These are phyloP conservation scores for Magnusiomyces sp. DNA, from an alignment of 1,139 yeast species.

Conservation along the genomic window DNA sequence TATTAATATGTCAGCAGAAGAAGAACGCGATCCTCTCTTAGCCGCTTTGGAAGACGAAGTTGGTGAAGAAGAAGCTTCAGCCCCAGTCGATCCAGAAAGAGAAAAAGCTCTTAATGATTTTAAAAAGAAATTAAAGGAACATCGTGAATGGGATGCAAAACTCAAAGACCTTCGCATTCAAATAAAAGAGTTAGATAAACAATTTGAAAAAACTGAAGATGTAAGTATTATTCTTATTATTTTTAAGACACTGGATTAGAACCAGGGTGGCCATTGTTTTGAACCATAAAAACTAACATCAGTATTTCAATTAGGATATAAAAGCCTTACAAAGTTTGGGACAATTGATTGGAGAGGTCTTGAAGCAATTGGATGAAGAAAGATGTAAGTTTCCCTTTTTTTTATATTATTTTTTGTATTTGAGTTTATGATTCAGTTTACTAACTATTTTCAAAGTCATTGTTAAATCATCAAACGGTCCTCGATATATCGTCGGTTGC, in stretches of 20 bases:
- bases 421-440: background rate
- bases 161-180: constrained; percentile 76
- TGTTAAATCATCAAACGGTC: constrained; percentile 96
- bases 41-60: constrained; percentile 28
- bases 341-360: constrained; percentile 93
- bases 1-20: constrained; percentile 11
- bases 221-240: constrained; percentile 17
- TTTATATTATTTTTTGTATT: background rate
- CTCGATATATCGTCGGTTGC: constrained; percentile 96
- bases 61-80: constrained; percentile 13
- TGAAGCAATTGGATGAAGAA: constrained; percentile 92
- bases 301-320: constrained; percentile 44
- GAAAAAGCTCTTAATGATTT: constrained; percentile 71
- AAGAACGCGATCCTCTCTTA: constrained; percentile 29
- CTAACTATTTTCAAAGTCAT: constrained; percentile 37
- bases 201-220: constrained; percentile 88
- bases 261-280: background rate
- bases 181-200: constrained; percentile 75
- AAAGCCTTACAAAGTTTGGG: constrained; percentile 97
- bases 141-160: constrained; percentile 90
- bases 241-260: background rate
- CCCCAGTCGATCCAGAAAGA: constrained; percentile 57
- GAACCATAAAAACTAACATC: constrained; percentile 4
- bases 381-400: constrained; percentile 36
- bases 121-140: constrained; percentile 83